Conservation (phyloP, 306 rosid species). For the Hippophae rhamnoides region DNA sequence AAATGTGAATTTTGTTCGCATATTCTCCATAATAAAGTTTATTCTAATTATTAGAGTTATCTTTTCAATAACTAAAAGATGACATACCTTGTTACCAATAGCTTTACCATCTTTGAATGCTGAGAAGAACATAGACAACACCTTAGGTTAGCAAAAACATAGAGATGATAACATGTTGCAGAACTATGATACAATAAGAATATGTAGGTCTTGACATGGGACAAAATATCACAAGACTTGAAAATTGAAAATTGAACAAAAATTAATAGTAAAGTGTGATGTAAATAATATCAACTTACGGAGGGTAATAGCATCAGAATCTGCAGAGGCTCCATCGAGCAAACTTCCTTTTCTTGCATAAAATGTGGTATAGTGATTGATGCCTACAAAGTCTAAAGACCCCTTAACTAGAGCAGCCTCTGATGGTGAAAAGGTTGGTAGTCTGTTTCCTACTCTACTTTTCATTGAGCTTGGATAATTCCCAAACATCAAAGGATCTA, state of each 20-base stretch:
- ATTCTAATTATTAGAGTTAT: too few species aligned
- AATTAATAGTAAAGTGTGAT: neutral
- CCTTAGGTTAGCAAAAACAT: constrained; percentile 3
- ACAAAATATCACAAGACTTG: neutral
- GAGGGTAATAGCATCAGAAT: constrained; percentile 57
- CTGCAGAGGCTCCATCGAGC: constrained; percentile 46
- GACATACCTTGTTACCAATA: constrained; percentile 61
- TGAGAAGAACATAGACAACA: constrained; percentile 23
- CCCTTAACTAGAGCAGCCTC: constrained; percentile 47
- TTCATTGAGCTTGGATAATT: constrained; percentile 75
- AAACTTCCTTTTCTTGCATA: constrained; percentile 35
- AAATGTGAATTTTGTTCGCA: too few species aligned
- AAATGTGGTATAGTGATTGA: constrained; percentile 84
- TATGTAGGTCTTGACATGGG: neutral
- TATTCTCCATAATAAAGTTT: too few species aligned
- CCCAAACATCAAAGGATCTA: constrained; percentile 65
- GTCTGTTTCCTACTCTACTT: constrained; percentile 40
- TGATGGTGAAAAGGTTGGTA: constrained; percentile 47
- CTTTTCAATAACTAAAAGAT: too few species aligned
- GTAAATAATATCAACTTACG: constrained; percentile 43
- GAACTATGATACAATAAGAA: neutral
- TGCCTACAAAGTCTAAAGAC: constrained; percentile 85
- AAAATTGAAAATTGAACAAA: neutral
- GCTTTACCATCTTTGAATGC: constrained; percentile 57
- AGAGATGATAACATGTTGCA: neutral